Evolutionary conservation across 2,329 filamentous ascomycete species (phyloP), one percentile per base, ranked within the genome.

Genomic region (Graphiopsis chlorocephala): DNA sequence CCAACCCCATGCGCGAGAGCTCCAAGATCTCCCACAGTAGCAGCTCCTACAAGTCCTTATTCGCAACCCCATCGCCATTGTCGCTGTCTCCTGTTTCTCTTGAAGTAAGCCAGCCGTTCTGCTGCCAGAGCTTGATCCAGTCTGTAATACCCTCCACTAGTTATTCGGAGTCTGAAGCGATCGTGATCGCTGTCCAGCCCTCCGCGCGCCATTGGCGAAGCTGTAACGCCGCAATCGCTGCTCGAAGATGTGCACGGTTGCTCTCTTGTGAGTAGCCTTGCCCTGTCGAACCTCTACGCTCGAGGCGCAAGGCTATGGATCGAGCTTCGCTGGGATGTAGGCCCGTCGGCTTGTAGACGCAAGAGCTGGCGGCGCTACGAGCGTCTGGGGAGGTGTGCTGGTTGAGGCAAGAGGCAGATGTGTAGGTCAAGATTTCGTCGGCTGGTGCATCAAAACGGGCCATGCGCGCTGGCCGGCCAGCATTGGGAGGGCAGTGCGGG

Each of bases 401-500:
- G 35, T 58, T 45, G 55, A 58, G 55, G 17, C 55, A 58, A 3
- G 55, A 58, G 45, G 55, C 55, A 17, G 55, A 58, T 10, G 55
- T 58, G 23, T 58, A 58, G 23, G 45, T n/a, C 15, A 58, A 0
- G 25, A 58, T 58, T 25, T 45, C 33, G 10, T 58, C 35, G 7
- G 20, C 8, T 17, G 55, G 55, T 12, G 33, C 55, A 1, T 58
- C 33, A 35, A 28, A 58, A 8, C 55, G 33, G 55, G 26, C 20
- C 55, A 58, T 58, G 23, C 55, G 55, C 25, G 23, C 23, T n/a
- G 55, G 55, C 25, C 55, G 55, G 4, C 11, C 11, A 8, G 33
- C 31, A 26, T n/a, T 33, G 7, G 31, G 15, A 28, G 20, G 12
- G 35, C 29, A 29, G 35, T 45, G 45, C 3, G 14, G 15, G 14